Conservation (phyloP, 2,329 filamentous ascomycete species). For the Colletotrichum tropicicola region DNA sequence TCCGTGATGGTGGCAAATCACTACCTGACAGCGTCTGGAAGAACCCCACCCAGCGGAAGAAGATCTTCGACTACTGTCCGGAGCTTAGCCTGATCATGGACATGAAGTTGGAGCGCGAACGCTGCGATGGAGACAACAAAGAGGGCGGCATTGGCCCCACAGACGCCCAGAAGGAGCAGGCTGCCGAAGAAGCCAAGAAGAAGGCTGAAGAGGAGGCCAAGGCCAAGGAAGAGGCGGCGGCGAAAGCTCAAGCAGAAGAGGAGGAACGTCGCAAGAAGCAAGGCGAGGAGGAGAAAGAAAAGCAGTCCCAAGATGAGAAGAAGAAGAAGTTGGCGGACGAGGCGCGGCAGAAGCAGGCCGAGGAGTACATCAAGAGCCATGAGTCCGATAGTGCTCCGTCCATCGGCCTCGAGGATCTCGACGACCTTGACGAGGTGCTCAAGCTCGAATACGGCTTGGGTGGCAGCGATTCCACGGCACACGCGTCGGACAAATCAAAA, state of each 20-base stretch:
- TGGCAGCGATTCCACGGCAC: background rate
- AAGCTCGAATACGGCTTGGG: conserved; percentile 7
- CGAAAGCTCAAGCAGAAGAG: background rate
- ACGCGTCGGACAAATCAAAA: background rate
- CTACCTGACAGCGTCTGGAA: conserved; percentile 58
- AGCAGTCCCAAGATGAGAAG: background rate
- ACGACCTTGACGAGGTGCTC: background rate
- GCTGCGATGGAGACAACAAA: conserved; percentile 49
- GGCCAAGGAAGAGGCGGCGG: conserved; percentile 9
- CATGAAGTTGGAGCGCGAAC: conserved; percentile 63
- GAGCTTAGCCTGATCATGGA: conserved; percentile 64
- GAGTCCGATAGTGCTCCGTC: background rate
- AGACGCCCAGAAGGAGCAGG: conserved; percentile 15
- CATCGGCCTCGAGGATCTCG: background rate
- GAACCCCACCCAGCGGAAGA: conserved; percentile 49
- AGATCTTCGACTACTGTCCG: conserved; percentile 64
- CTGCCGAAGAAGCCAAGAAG: conserved; percentile 20
- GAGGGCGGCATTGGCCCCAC: conserved; percentile 35
- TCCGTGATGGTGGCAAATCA: conserved; percentile 51
- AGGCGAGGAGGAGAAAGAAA: conserved; percentile 1
- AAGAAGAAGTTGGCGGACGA: background rate
- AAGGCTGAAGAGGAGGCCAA: conserved; percentile 22
- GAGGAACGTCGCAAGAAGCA: conserved; percentile 13
- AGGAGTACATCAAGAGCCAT: background rate
- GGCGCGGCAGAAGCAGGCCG: background rate